Evolutionary conservation across 1,284 basidiomycete genomes (phyloP), one percentile per base, ranked within the genome.

Genomic region (Leccinum solheimii): DNA sequence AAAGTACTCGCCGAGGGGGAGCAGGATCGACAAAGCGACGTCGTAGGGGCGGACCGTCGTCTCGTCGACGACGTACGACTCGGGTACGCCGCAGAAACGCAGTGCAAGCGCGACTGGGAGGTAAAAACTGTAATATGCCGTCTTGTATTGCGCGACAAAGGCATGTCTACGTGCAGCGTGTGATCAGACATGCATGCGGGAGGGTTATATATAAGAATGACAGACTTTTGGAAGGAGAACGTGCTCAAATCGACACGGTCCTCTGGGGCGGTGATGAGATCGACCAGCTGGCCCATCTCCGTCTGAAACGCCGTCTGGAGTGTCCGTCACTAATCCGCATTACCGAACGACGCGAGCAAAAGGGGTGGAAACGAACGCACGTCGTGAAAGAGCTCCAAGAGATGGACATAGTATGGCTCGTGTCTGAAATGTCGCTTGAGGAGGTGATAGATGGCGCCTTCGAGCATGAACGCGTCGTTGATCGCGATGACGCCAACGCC

Each of bases 61-160:
- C 1, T 71, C 69, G 7, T 71, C 60, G 27, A 78, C 61, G 56
- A 71, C 72, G 63, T 83, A 81, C 11, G 76, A 69, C 66, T 86
- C 82, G 11, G 87, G 86, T 70, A 97, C 86, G 59, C 87, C 86
- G 66, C 84, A 84, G 77, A 93, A 78, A 75, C 88, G 86, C 88
- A 98, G 91, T 23, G 95, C 95, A 63, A 97, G 87, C 7, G 96
- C 96, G 66, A 98, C 95, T 59, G 97, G 95, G 64, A 99, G 92
- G 81, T 98, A 98, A 86, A 98, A 99, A 34, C 95, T 98, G 80
- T 99, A 99, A 80, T 87, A 98, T 0, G 97, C 94, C 21, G 97
- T 98, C 80, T 99, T 99, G 87, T 97, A 98, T 65, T 95, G 86
- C 55, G 98, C 96, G 75, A 98, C 98, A 63, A 95, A 85, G 68